phyloP scores from a whole-genome alignment of 2,329 filamentous ascomycete species.

The Fusarium liriodendri region DNA sequence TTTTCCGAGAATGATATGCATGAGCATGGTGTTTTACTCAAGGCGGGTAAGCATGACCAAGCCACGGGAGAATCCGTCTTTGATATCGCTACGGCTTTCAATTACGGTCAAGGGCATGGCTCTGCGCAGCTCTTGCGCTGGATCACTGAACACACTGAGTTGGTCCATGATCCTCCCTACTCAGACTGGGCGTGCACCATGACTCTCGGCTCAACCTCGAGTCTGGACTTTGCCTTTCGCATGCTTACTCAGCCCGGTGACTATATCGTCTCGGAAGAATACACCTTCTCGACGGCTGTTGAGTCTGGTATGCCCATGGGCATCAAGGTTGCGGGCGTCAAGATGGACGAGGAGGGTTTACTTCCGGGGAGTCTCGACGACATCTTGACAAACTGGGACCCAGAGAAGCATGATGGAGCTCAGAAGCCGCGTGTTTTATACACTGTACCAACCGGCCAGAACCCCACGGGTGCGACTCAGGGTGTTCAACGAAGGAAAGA shows the following conservation, averaged over 20 bases:
- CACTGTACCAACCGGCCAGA: neutral
- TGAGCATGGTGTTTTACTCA: neutral
- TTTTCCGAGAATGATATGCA: neutral
- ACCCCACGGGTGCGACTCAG: neutral
- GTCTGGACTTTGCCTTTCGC: neutral
- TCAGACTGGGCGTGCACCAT: neutral
- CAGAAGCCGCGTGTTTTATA: neutral
- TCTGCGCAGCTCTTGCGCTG: neutral
- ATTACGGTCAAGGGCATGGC: neutral
- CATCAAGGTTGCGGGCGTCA: neutral
- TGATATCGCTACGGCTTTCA: neutral
- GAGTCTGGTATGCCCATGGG: neutral
- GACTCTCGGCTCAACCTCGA: neutral
- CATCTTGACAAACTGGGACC: neutral
- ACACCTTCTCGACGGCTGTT: neutral
- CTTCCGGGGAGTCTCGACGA: neutral
- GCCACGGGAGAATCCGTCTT: neutral
- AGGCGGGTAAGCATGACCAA: neutral
- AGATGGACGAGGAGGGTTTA: neutral
- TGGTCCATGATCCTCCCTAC: neutral
- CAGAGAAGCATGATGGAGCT: neutral
- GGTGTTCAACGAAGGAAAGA: neutral
- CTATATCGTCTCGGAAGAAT: neutral
- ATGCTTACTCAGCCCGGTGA: neutral
- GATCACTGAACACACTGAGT: neutral